Base-by-base conservation (phyloP, 1,284 basidiomycete species). In the Violaceomyces palustris region DNA sequence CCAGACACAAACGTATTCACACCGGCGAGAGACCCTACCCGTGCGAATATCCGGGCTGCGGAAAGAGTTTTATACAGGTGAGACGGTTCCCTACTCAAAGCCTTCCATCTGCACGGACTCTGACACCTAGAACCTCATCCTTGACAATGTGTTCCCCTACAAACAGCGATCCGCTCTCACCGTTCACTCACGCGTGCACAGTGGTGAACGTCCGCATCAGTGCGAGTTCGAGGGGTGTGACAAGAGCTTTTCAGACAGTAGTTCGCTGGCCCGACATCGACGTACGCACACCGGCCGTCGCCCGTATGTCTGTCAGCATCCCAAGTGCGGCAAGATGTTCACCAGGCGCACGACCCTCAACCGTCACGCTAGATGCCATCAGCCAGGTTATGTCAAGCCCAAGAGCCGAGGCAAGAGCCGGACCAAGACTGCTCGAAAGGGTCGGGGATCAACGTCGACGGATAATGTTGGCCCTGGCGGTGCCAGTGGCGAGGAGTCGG, bases 141-240 rank as follows among this genome's bases (percentile, higher is more conserved):
- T 33, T 18, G 9, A 11, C 31, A n/a, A 14, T 18, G 19, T n/a
- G n/a, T n/a, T n/a, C n/a, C n/a, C n/a, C n/a, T n/a, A n/a, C n/a
- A n/a, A n/a, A n/a, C n/a, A 67, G 42, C 64, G 65, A 30, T 69
- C 67, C 0, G 88, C 88, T 18, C 76, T 91, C 45, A 86, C 86
- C 38, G 88, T 91, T 4, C 88, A 91, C 72, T 79, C 81, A 42
- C 83, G 88, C 28, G 86, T 88, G 8, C 88, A 91, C 68, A 88
- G 87, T 6, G 88, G 88, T 36, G 88, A 91, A 77, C 87, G 87
- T 69, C 88, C 88, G 2, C 87, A 90, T 74, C 81, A 79, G 48
- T 91, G 88, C 75, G 68, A 71, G 47, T 67, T 67, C 29, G 60
- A 64, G 10, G 85, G 82, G 6, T 91, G 88, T 42, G 67, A 67